A percentile compares a stretch with the other conserved stretches of the same genome.
Conservation (phyloP, 1,139 yeast species). For the Diutina pseudorugosa region DNA sequence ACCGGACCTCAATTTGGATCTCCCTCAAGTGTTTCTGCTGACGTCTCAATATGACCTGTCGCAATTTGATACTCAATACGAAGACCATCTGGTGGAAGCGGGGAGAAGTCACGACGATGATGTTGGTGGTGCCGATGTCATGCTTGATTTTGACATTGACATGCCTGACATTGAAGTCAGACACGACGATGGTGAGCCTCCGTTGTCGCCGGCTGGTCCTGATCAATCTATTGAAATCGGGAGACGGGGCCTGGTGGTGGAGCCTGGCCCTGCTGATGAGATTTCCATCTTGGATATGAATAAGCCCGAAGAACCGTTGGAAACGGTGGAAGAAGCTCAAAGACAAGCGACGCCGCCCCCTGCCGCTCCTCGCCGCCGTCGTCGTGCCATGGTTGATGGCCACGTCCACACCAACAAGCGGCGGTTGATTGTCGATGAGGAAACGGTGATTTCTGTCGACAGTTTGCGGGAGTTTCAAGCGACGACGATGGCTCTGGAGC, state of each 20-base stretch:
- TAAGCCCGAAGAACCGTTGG: not conserved
- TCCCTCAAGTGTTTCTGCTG: slow-evolving; percentile 10
- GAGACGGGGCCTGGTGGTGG: not conserved
- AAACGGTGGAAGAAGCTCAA: not conserved
- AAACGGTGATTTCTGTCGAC: not conserved
- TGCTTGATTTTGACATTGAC: not conserved
- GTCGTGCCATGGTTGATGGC: not conserved
- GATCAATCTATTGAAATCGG: not conserved
- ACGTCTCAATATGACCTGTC: slow-evolving; percentile 4
- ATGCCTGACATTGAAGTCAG: slow-evolving; percentile 14
- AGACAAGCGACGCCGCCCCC: not conserved
- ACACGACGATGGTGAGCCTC: slow-evolving; percentile 5
- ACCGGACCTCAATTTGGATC: slow-evolving; percentile 51
- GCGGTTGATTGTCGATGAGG: not conserved
- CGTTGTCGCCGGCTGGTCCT: not conserved
- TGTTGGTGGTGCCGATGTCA: slow-evolving; percentile 13
- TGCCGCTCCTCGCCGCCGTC: not conserved
- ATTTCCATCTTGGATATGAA: not conserved
- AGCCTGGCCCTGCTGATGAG: not conserved
- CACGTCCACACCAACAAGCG: not conserved
- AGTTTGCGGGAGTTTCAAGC: not conserved
- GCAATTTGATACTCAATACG: slow-evolving; percentile 7
- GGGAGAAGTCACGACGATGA: slow-evolving; percentile 29
- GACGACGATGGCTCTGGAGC: not conserved
- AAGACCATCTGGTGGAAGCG: slow-evolving; percentile 46